Evolutionary conservation across 1,284 basidiomycete genomes (phyloP), one percentile per base, ranked within the genome.

Genomic region (Meripilus lineatus): DNA sequence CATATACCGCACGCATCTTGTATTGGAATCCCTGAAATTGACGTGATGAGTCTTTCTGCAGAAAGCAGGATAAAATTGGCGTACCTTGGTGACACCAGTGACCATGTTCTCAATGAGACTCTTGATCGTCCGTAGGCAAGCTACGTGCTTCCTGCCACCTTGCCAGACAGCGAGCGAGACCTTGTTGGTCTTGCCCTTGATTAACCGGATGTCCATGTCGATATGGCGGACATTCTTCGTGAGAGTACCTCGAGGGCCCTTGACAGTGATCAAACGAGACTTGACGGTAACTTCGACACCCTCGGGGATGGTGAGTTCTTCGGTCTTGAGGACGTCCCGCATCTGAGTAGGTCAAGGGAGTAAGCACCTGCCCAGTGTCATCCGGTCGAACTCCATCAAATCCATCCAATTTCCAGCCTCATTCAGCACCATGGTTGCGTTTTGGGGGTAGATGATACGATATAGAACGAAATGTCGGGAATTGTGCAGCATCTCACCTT

Each of bases 1-100:
- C 96, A 67, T 99, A 99, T 48, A 99, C 96, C 30, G 94, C 79
- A 61, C 92, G 89, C 93, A 97, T 95, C 87, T 99, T 99, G 84
- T 99, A 99, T 64, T 87, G 84, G 86, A 98, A 99, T 53, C 95
- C 96, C 86, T 91, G 55, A 14, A 41, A 38, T 21, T 40, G n/a
- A 30, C 15, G 24, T 28, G 5, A 18, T 17, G 38, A 25, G 24
- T 35, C 2, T 17, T 30, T 5, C 34, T 15, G 41, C 17, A 15
- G 20, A 28, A 37, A 15, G 18, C 28, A 32, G 37, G n/a, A n/a
- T n/a, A n/a, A n/a, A n/a, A n/a, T n/a, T n/a, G 42, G 60, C 72
- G 50, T 49, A 84, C 89, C 80, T 93, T 91, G 44, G 93, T 98
- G 51, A 97, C 93, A 58, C 94, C 95, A 58, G 76, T 94, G 69